Evolutionary conservation across 2,329 filamentous ascomycete species (phyloP).

Genomic region (Botryosphaeria dothidea): DNA sequence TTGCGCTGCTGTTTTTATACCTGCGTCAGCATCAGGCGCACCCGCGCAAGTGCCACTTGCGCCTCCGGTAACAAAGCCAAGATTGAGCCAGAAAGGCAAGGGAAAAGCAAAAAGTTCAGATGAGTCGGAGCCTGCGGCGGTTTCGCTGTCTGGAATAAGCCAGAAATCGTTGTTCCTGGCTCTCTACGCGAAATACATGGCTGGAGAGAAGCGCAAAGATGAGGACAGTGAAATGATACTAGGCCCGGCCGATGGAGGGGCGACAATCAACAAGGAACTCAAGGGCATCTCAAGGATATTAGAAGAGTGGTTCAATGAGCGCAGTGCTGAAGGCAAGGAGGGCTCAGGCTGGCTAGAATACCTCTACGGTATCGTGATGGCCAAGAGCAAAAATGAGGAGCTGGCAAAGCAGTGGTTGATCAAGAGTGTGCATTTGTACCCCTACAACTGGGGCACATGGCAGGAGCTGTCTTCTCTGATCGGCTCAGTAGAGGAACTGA

Average conservation of each 20-base stretch:
- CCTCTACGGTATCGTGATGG: conserved; percentile 84
- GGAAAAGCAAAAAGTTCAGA: conserved; percentile 43
- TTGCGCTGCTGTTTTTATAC: conserved; percentile 84
- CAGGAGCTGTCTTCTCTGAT: conserved; percentile 84
- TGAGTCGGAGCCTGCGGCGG: conserved; percentile 29
- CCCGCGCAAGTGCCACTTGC: conserved; percentile 49
- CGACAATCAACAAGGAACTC: conserved; percentile 82
- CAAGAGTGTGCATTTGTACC: conserved; percentile 81
- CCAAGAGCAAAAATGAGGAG: conserved; percentile 87
- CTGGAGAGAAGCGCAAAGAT: conserved; percentile 93
- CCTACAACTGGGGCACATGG: conserved; percentile 98
- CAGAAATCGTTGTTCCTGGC: conserved; percentile 92
- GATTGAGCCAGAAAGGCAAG: conserved; percentile 60
- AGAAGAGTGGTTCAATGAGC: conserved; percentile 76
- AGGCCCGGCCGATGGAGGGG: conserved; percentile 85
- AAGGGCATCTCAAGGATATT: conserved; percentile 72
- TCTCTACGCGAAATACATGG: conserved; percentile 87
- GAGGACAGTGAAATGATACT: conserved; percentile 98
- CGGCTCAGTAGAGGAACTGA: conserved; percentile 78
- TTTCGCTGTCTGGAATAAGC: conserved; percentile 60
- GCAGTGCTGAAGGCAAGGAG: conserved; percentile 54
- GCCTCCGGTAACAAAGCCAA: conserved; percentile 28
- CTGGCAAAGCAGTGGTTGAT: conserved; percentile 86
- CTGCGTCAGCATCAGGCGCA: conserved; percentile 71
- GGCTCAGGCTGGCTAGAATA: conserved; percentile 95